Base-by-base conservation (phyloP, 805 yeast genomes). In the Wickerhamiella nectarea region DNA sequence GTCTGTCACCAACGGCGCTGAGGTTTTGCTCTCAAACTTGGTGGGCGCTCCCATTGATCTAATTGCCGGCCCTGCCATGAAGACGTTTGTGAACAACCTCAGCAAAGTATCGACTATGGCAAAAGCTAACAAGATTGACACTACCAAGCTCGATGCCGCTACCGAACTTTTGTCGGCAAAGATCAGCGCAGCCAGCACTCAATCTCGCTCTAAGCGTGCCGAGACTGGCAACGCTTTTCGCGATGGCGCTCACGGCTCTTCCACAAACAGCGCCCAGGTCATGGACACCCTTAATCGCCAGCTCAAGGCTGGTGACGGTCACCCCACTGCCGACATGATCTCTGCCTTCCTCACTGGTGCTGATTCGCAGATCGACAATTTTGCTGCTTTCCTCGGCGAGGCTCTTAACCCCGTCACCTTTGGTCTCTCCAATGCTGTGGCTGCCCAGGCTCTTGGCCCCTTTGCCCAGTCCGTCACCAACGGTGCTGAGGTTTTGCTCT, bases 361-460 rank as follows among this genome's bases (percentile, higher is more conserved):
- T 15, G 64, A 59, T 46, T 56, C 58, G 17, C 63, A 59, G 48
- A 48, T 55, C 43, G 62, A 59, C 45, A 59, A 59, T 46, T 46
- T 49, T 9, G 50, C 53, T 22, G 56, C 56, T 18, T 45, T 51
- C 34, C 44, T 50, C 28, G 45, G 48, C 28, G 38, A 38, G 29
- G 50, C 48, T 12, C 43, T 50, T 12, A 44, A 48, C 15, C 52
- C 55, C 9, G 14, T 52, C 14, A 54, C 60, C 19, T 46, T 45
- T 10, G 61, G 62, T 19, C 29, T 52, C 19, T 47, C 59, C 14
- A 50, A 51, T 33, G 50, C 45, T 10, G 48, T 56, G 15, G 54
- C 57, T 8, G 46, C 50, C 47, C 48, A 47, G 44, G 49, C 53
- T n/a, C 46, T 54, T 15, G 57, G 57, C 19, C 57, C 57, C 11